A percentile compares a stretch with the other conserved stretches of the same genome.
phyloP scores from a whole-genome alignment of 179 eudicot species.

The Dionaea muscipula region DNA sequence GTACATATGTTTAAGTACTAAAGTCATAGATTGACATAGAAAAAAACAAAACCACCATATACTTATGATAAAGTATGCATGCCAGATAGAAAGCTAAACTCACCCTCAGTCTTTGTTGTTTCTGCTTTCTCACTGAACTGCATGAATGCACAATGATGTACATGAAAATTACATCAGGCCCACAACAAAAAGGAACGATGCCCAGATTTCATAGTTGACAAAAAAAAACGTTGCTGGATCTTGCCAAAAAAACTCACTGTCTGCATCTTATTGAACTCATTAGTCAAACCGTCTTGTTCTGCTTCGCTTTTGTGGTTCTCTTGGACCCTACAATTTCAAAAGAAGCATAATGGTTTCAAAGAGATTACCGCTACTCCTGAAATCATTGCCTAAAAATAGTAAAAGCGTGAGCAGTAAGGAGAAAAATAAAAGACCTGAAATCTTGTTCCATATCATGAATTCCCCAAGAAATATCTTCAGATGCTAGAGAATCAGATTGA shows the following conservation, averaged over 20 bases:
- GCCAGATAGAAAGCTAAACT: constrained; percentile 12
- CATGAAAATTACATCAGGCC: constrained; percentile 16
- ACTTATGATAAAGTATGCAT: background rate
- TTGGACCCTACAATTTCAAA: constrained; percentile 31
- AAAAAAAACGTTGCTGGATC: constrained; percentile 8
- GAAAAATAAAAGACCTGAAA: constrained; percentile 31
- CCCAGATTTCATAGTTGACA: constrained; percentile 5
- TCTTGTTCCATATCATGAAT: constrained; percentile 24
- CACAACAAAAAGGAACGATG: background rate
- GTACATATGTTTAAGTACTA: background rate
- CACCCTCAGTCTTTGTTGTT: constrained; percentile 38
- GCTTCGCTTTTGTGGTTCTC: constrained; percentile 33
- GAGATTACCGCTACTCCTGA: background rate
- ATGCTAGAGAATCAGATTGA: constrained; percentile 29
- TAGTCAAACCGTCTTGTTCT: constrained; percentile 17
- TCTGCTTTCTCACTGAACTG: constrained; percentile 45
- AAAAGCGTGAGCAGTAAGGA: background rate
- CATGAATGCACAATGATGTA: constrained; percentile 17
- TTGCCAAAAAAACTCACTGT: constrained; percentile 16
- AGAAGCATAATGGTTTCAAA: constrained; percentile 5
- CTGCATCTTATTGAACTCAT: constrained; percentile 35
- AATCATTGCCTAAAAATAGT: background rate
- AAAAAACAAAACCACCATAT: background rate
- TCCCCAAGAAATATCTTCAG: constrained; percentile 24
- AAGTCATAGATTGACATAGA: background rate